A percentile compares a stretch with the other conserved stretches of the same genome.
These are phyloP conservation scores for Entomortierella parvispora DNA, from an alignment of 192 early-diverging fungal species.

Conservation along the genomic window DNA sequence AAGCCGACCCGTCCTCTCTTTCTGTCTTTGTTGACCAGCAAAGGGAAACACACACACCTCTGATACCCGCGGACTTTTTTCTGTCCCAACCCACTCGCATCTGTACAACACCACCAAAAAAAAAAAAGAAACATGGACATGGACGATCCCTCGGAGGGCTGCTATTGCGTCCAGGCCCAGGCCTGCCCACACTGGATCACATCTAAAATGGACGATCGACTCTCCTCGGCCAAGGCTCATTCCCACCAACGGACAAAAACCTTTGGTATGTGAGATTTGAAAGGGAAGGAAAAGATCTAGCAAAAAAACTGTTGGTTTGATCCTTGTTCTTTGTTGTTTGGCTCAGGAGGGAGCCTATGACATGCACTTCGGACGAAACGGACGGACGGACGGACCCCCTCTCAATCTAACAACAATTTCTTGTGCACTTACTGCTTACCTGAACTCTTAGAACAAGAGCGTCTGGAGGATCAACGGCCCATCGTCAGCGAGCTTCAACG, in stretches of 20 bases:
- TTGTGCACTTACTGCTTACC: not conserved
- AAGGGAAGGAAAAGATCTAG: not conserved
- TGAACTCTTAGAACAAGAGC: conserved; percentile 33
- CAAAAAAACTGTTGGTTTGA: not conserved
- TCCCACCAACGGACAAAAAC: conserved; percentile 32
- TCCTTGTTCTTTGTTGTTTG: not conserved
- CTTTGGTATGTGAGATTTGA: conserved; percentile 21
- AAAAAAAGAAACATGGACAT: not conserved
- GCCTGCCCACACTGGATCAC: conserved; percentile 47
- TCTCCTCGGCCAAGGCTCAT: conserved; percentile 25
- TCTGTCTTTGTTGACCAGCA: not conserved
- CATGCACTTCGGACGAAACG: too few relatives aligned
- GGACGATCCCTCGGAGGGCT: conserved; percentile 46
- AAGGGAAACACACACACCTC: not conserved
- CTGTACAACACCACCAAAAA: not conserved
- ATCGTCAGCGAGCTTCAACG: conserved; percentile 48
- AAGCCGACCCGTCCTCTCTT: too few relatives aligned
- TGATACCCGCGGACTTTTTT: too few relatives aligned
- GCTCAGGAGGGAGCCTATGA: too few relatives aligned
- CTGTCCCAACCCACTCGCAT: not conserved
- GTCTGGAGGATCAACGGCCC: conserved; percentile 37
- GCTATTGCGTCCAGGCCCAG: conserved; percentile 45
- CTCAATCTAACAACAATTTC: not conserved
- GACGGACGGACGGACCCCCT: too few relatives aligned
- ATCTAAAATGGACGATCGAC: conserved; percentile 31